Conservation (phyloP, 108 stramenopile species). For the Cyclotella kingstonii region DNA sequence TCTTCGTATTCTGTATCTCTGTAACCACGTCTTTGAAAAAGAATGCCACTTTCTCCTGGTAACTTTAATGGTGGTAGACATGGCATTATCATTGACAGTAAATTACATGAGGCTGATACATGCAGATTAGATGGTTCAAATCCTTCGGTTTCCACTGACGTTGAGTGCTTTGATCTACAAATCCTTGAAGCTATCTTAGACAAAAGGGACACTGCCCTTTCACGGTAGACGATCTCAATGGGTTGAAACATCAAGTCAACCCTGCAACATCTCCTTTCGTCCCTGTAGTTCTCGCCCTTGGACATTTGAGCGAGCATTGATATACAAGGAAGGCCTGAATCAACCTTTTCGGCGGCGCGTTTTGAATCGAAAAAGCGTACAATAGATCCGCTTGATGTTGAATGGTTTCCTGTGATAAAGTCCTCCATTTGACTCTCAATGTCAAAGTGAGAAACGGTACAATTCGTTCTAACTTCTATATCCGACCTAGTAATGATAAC, state of each 20-base stretch:
- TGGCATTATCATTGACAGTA: constrained; percentile 19
- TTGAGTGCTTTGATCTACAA: constrained; percentile 2
- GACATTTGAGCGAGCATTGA: constrained; percentile 21
- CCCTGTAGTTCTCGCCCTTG: background rate
- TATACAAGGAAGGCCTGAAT: constrained; percentile 59
- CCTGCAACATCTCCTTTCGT: constrained; percentile 4
- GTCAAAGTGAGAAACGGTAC: constrained; percentile 60
- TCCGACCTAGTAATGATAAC: constrained; percentile 29
- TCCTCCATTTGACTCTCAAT: constrained; percentile 56
- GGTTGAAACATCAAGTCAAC: constrained; percentile 46
- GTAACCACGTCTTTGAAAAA: constrained; percentile 37
- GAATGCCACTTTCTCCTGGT: background rate
- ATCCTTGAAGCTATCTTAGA: constrained; percentile 12
- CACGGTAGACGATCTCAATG: constrained; percentile 46
- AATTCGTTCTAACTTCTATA: constrained; percentile 31
- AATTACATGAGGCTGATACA: constrained; percentile 24
- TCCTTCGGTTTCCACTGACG: background rate
- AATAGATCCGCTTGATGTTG: constrained; percentile 16
- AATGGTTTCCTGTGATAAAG: background rate
- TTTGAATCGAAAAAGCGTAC: constrained; percentile 35
- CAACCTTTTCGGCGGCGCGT: constrained; percentile 8
- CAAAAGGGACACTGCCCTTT: constrained; percentile 42
- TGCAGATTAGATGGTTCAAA: background rate
- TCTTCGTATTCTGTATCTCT: constrained; percentile 7
- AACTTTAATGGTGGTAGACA: constrained; percentile 3